Evolutionary conservation across 2,329 filamentous ascomycete species (phyloP), one percentile per base, ranked within the genome.

Genomic region (Polychaeton citri): DNA sequence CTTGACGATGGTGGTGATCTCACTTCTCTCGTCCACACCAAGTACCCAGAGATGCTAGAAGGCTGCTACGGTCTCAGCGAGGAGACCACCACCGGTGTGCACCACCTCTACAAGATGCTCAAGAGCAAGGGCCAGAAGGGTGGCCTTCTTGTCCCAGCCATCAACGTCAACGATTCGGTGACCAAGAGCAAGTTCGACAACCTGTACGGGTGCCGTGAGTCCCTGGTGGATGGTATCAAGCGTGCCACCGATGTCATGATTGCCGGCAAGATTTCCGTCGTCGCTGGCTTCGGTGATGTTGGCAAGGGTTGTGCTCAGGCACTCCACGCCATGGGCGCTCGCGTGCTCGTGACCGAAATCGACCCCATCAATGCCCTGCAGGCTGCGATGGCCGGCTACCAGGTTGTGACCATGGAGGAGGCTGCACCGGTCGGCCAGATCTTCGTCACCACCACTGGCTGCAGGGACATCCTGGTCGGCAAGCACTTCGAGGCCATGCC

Each of bases 141-240:
- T 47, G 61, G 61, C 40, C 85, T 96, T 48, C 80, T 94, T 45
- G 83, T 94, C 50, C 90, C 90, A 51, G 75, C 88, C 66, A 85
- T 96, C 79, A 98, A 98, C 68, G 88, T 98, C 75, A 96, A 98
- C 73, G 88, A 98, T 79, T 87, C 82, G 41, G 88, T 98, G 62
- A 98, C 90, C 68, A 98, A 96, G 81, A 94, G 86, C 70, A 98
- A 98, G 78, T 98, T 98, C 65, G 90, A 96, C 78, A 98, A 98
- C 80, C 72, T 96, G 50, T 98, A 96, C 77, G 88, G 90, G 61
- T 96, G 90, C 85, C 81, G 86, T 63, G 90, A 96, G 74, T 95
- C 88, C 47, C 81, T 98, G 55, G 79, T 98, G 58, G 90, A 98
- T 65, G 90, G 90, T 65, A 96, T 98, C 79, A 98, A 96, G 83